A percentile compares a stretch with the other conserved stretches of the same genome.
Evolutionary conservation across 2,329 filamentous ascomycete species (phyloP).

Genomic region (Aphanoascus verrucosus): DNA sequence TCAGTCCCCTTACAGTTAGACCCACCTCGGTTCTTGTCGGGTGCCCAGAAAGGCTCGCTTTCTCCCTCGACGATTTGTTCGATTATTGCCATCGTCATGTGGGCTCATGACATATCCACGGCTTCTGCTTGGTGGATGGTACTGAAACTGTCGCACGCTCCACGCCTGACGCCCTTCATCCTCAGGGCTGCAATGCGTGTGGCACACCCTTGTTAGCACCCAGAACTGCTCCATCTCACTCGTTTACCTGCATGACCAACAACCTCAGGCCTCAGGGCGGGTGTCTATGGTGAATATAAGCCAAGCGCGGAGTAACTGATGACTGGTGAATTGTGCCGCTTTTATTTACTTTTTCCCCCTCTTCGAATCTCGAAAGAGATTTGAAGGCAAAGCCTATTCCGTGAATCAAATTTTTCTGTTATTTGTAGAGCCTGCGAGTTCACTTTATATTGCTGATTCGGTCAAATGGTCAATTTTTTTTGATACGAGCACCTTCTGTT

Average conservation of each 20-base stretch:
- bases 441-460: background rate
- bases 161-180: background rate
- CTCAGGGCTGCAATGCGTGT: background rate
- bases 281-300: background rate
- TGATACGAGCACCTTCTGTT: background rate
- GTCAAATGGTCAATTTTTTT: background rate
- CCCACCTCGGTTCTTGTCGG: slow-evolving; percentile 6
- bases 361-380: background rate
- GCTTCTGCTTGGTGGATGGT: background rate
- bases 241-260: background rate
- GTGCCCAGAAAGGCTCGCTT: background rate
- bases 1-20: background rate
- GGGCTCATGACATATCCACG: background rate
- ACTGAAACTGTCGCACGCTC: background rate
- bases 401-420: background rate
- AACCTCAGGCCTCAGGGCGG: background rate
- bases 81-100: background rate
- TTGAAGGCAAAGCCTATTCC: background rate
- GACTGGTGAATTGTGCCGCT: background rate
- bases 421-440: background rate
- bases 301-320: background rate
- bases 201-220: background rate
- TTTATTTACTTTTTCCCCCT: background rate
- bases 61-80: background rate
- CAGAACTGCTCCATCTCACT: background rate